These are phyloP conservation scores for Aspergillus bertholletiae DNA, from an alignment of 495 filamentous ascomycete genomes.

Conservation along the genomic window DNA sequence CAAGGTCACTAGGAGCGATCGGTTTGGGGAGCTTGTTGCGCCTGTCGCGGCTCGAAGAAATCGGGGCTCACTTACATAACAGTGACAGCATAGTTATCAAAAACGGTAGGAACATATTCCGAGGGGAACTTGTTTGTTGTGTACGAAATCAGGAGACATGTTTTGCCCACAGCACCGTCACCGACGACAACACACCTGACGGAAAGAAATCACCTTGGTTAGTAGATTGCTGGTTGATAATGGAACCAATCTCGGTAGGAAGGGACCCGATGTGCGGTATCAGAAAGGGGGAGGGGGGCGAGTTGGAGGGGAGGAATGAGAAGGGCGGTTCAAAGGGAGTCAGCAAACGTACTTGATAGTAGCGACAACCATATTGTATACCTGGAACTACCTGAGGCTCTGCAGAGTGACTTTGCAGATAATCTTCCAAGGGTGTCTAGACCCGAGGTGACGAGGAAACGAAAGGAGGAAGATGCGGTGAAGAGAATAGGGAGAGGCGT, in stretches of 20 bases:
- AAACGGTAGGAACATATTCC: slow-evolving; percentile 98
- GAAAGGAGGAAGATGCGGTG: slow-evolving; percentile 6
- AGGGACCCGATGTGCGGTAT: background rate
- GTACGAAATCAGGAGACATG: slow-evolving; percentile 96
- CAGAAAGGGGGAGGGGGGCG: slow-evolving; percentile 9
- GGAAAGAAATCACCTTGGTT: slow-evolving; percentile 13
- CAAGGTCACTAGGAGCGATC: background rate
- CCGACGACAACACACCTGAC: slow-evolving; percentile 95
- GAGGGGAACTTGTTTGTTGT: slow-evolving; percentile 99
- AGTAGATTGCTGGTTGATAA: slow-evolving; percentile 17
- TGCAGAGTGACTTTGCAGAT: slow-evolving; percentile 8
- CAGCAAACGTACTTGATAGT: slow-evolving; percentile 68
- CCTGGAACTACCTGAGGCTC: background rate
- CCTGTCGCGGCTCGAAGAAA: slow-evolving; percentile 1
- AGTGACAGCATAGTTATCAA: slow-evolving; percentile 99
- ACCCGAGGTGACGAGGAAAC: background rate
- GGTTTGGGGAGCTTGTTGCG: background rate
- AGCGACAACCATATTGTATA: slow-evolving; percentile 68
- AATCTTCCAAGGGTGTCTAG: slow-evolving; percentile 5
- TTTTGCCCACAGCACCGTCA: slow-evolving; percentile 99
- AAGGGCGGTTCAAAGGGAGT: background rate
- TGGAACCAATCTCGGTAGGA: background rate
- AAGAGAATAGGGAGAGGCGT: slow-evolving; percentile 6
- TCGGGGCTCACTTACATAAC: slow-evolving; percentile 77
- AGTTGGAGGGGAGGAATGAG: background rate